These are phyloP conservation scores for Orbilia javanica DNA, from an alignment of 2,329 filamentous ascomycete genomes.

Conservation along the genomic window DNA sequence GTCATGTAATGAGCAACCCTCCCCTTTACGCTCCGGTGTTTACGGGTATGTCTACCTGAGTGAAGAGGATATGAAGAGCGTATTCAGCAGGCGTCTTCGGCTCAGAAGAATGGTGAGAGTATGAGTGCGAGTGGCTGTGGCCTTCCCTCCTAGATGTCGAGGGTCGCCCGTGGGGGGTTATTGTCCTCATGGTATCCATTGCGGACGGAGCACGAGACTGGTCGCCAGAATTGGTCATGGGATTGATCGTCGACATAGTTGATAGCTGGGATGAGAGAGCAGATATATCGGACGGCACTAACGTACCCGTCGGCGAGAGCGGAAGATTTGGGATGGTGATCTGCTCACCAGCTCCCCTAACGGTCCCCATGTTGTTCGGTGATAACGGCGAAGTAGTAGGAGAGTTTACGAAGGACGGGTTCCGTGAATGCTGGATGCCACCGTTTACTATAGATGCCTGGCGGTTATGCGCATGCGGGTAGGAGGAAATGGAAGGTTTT, in stretches of 20 bases:
- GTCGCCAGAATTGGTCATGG: conserved; percentile 41
- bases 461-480: conserved; percentile 84
- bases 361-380: conserved; percentile 56
- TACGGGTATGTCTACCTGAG: conserved; percentile 72
- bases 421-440: conserved; percentile 81
- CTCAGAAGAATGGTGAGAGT: conserved; percentile 72
- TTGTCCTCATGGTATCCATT: conserved; percentile 58
- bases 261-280: conserved; percentile 61
- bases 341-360: conserved; percentile 60
- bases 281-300: conserved; percentile 57
- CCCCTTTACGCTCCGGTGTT: conserved; percentile 1
- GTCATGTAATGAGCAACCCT: conserved; percentile 35
- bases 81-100: conserved; percentile 96
- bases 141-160: conserved; percentile 60
- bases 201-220: conserved; percentile 39
- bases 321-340: conserved; percentile 62
- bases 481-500: conserved; percentile 57
- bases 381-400: conserved; percentile 62
- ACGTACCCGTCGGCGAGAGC: conserved; percentile 60
- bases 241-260: conserved; percentile 57
- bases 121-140: conserved; percentile 76
- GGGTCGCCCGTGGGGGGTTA: conserved; percentile 49
- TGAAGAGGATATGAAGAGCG: conserved; percentile 95
- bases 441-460: conserved; percentile 98
- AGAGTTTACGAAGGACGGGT: conserved; percentile 62